These are phyloP conservation scores for Silene coronaria DNA, from an alignment of 179 eudicot species.

Conservation along the genomic window DNA sequence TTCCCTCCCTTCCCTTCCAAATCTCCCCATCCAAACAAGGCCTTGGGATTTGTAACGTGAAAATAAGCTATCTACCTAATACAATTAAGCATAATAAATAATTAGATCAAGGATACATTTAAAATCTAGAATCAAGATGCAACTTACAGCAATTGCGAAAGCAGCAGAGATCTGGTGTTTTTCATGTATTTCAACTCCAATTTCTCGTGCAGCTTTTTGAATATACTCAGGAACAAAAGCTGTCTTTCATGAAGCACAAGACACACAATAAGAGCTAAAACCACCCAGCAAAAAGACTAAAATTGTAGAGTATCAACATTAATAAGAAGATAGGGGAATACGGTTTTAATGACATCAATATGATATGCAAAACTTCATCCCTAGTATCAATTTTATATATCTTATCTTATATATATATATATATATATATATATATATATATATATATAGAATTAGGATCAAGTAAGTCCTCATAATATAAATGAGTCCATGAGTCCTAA, in stretches of 20 bases:
- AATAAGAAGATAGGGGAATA: neutral
- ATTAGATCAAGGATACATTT: neutral
- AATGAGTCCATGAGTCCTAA: no score
- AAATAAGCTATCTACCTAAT: neutral
- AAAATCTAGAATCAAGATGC: neutral
- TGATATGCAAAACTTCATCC: neutral
- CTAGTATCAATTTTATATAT: neutral
- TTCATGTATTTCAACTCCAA: conserved; percentile 58
- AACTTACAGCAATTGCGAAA: conserved; percentile 52
- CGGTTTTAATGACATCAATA: neutral
- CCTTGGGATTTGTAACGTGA: neutral
- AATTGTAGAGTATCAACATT: neutral
- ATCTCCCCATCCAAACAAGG: no score
- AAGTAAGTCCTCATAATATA: no score
- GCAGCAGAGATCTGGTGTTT: conserved; percentile 52
- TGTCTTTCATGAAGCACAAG: conserved; percentile 31
- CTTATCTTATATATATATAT: no score
- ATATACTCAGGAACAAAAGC: conserved; percentile 46
- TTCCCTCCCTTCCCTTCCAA: no score
- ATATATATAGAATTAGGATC: no score
- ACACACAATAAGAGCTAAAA: conserved; percentile 10
- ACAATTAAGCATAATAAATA: neutral
- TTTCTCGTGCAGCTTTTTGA: conserved; percentile 49
- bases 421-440: no score
- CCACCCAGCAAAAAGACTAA: neutral